These are phyloP conservation scores for Pycnococcus provasolii DNA, from an alignment of 139 green algal species.

Conservation along the genomic window DNA sequence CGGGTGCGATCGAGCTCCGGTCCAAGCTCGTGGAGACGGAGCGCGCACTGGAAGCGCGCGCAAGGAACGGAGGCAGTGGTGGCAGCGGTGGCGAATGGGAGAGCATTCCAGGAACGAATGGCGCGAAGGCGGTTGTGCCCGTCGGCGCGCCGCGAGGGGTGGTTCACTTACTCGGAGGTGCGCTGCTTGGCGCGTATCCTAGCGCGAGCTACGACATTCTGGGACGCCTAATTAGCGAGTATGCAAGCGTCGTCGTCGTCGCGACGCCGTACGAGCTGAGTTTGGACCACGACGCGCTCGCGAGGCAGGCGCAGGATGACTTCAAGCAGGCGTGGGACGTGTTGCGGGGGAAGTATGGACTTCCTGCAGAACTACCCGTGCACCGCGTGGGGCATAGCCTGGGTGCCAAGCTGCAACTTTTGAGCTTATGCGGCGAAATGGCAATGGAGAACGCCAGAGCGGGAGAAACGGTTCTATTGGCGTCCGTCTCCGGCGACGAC, in stretches of 20 bases:
- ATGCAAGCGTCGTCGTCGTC: slow-evolving; percentile 17
- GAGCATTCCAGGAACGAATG: no score
- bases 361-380: background rate
- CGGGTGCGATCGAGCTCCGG: no score
- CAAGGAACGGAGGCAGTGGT: no score
- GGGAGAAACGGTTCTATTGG: background rate
- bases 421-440: slow-evolving; percentile 2
- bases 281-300: slow-evolving; percentile 16
- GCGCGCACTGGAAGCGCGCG: no score
- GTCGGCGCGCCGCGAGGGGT: slow-evolving; percentile 4
- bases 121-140: background rate
- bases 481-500: background rate
- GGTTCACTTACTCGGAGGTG: slow-evolving; percentile 28
- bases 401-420: background rate
- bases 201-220: slow-evolving; percentile 19
- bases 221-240: slow-evolving; percentile 1
- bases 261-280: slow-evolving; percentile 27
- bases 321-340: background rate
- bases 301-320: background rate
- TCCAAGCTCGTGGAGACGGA: no score
- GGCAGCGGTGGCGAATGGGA: no score
- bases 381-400: slow-evolving; percentile 15
- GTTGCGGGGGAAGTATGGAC: slow-evolving; percentile 3
- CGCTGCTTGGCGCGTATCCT: slow-evolving; percentile 19
- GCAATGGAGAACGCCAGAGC: slow-evolving; percentile 16